Conservation (phyloP, 192 early-diverging fungal genomes). For the Phlyctochytrium planicorne region DNA sequence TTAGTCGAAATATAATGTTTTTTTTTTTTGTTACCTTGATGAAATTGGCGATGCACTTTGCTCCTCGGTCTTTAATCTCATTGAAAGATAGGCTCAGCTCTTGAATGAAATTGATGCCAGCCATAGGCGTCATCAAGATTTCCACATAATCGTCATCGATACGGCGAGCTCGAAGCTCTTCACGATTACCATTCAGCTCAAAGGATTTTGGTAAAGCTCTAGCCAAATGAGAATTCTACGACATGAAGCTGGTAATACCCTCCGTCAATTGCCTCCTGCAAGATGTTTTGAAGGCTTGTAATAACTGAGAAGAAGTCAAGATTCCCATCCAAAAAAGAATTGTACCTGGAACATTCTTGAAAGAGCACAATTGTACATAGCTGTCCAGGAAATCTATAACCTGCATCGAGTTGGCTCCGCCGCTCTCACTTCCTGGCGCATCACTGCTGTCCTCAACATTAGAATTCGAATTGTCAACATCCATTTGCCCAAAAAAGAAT, state of each 20-base stretch:
- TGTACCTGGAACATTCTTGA: background rate
- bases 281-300: background rate
- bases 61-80: conserved; percentile 49
- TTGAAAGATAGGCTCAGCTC: conserved; percentile 46
- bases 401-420: conserved; percentile 21
- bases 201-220: conserved; percentile 35
- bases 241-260: conserved; percentile 14
- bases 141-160: conserved; percentile 33
- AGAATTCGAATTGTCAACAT: no score
- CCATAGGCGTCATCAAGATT: conserved; percentile 33
- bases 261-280: conserved; percentile 24
- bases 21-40: conserved; percentile 31
- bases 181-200: conserved; percentile 27
- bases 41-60: conserved; percentile 33
- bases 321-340: background rate
- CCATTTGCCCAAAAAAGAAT: no score
- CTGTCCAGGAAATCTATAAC: conserved; percentile 37
- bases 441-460: no score
- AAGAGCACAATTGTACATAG: conserved; percentile 26
- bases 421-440: no score
- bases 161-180: conserved; percentile 27
- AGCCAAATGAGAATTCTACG: background rate
- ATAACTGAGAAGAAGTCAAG: background rate
- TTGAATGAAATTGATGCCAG: conserved; percentile 32
- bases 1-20: background rate